Conservation (phyloP, 805 yeast species). For the Alloascoidea hylecoeti region DNA sequence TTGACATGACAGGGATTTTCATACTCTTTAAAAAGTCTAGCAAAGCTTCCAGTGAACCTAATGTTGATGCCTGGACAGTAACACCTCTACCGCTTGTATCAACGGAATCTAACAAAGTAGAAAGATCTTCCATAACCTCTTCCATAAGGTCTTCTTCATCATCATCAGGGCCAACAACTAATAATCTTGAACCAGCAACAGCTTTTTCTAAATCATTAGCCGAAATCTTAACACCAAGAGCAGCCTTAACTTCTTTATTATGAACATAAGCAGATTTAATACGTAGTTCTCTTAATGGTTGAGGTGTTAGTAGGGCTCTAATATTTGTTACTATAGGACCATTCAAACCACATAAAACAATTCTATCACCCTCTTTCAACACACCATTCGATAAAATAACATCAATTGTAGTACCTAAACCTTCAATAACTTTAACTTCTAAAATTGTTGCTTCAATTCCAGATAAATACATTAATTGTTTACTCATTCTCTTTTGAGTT, state of each 20-base stretch:
- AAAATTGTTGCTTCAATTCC: conserved; percentile 90
- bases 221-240: conserved; percentile 96
- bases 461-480: conserved; percentile 91
- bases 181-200: conserved; percentile 93
- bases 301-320: conserved; percentile 94
- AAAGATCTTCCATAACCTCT: conserved; percentile 96
- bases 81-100: conserved; percentile 96
- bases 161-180: conserved; percentile 93
- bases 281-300: conserved; percentile 92
- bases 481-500: conserved; percentile 97
- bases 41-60: conserved; percentile 95
- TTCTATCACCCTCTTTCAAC: conserved; percentile 85
- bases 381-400: conserved; percentile 96
- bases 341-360: conserved; percentile 93
- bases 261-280: conserved; percentile 94
- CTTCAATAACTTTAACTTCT: conserved; percentile 97
- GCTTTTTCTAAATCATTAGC: conserved; percentile 98
- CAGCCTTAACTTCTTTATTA: conserved; percentile 97
- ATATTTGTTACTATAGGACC: conserved; percentile 97
- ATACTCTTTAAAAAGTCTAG: conserved; percentile 93
- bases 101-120: conserved; percentile 87
- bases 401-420: conserved; percentile 97
- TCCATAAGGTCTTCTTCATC: conserved; percentile 97
- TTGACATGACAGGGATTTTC: conserved; percentile 99
- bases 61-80: conserved; percentile 94